Base-by-base conservation (phyloP, 2,329 filamentous ascomycete genomes). In the Fusarium tuaranense region DNA sequence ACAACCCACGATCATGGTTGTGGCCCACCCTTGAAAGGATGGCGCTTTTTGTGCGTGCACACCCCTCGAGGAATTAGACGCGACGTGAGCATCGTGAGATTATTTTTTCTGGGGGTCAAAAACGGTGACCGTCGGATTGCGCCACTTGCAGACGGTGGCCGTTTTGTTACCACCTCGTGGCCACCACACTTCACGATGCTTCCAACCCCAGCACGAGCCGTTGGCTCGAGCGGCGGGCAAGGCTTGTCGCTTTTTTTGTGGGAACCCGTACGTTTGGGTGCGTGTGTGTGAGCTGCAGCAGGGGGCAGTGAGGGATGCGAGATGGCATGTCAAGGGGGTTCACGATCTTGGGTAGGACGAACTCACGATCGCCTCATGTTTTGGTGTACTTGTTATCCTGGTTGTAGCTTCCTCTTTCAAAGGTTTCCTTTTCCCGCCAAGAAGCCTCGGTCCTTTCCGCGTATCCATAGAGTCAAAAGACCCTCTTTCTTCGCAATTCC, bases 71-170 rank as follows among this genome's bases (percentile, higher is more conserved):
- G 39, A 55, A 48, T 27, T 63, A 71, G 64, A 57, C 58, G 61
- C 39, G 65, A 74, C 46, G 61, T 38, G 20, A 60, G 41, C 41
- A 74, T 74, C 65, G 68, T 69, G 72, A 74, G 65, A 22, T 41
- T 39, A 16, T 60, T 63, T 51, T 73, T 64, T 61, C 30, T 44
- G 41, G 68, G 55, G 55, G 63, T 36, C 36, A 22, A 14, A 69
- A 74, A 74, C 68, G 72, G 72, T 74, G 71, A 64, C 68, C 68
- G 71, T 71, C 63, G 27, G 38, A 51, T 44, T n/a, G 55, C 46
- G 63, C 46, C 61, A 65, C 65, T 65, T 61, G 25, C 34, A 63
- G 68, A 74, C 72, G 72, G 72, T 74, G 68, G 68, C 71, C 71
- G 64, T 74, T 74, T 41, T 44, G 57, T 60, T 64, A 68, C 63